Conservation (phyloP, 805 yeast species). For the Ogataea trehaloabstinens region DNA sequence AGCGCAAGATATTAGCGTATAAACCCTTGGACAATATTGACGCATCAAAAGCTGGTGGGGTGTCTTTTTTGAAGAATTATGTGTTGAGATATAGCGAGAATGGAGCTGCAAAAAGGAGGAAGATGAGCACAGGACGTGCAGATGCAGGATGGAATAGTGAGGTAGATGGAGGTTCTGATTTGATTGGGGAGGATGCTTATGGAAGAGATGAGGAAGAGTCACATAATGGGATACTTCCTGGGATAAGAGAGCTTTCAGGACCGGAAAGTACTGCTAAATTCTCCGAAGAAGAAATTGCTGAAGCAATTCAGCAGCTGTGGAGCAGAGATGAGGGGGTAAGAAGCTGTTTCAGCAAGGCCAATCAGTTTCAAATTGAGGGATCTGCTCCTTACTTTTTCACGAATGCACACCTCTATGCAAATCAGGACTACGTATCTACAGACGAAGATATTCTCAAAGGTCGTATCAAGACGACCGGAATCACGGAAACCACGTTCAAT, state of each 20-base stretch:
- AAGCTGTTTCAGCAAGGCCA: conserved; percentile 55
- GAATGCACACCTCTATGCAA: conserved; percentile 62
- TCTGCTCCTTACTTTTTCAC: conserved; percentile 81
- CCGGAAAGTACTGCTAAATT: conserved; percentile 4
- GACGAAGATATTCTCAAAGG: conserved; percentile 87
- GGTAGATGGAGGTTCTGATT: conserved; percentile 7
- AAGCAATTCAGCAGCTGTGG: conserved; percentile 73
- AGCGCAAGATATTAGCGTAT: conserved; percentile 51
- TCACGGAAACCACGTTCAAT: conserved; percentile 78
- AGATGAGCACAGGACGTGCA: conserved; percentile 54
- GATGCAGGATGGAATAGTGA: conserved; percentile 33
- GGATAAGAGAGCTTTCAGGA: conserved; percentile 14
- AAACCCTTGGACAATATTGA: conserved; percentile 62
- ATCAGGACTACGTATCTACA: conserved; percentile 62
- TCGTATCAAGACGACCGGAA: conserved; percentile 93
- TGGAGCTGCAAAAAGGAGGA: conserved; percentile 48
- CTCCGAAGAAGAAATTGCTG: conserved; percentile 57
- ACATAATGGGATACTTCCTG: conserved; percentile 11
- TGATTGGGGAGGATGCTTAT: conserved; percentile 1
- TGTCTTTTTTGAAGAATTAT: conserved; percentile 59
- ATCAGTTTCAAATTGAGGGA: conserved; percentile 82
- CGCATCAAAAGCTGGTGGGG: conserved; percentile 65
- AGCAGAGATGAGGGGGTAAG: conserved; percentile 61
- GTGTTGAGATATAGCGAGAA: conserved; percentile 59
- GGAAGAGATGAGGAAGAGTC: conserved; percentile 17